These are phyloP conservation scores for Panaeolus papilionaceus DNA, from an alignment of 768 basidiomycete species.

Conservation along the genomic window DNA sequence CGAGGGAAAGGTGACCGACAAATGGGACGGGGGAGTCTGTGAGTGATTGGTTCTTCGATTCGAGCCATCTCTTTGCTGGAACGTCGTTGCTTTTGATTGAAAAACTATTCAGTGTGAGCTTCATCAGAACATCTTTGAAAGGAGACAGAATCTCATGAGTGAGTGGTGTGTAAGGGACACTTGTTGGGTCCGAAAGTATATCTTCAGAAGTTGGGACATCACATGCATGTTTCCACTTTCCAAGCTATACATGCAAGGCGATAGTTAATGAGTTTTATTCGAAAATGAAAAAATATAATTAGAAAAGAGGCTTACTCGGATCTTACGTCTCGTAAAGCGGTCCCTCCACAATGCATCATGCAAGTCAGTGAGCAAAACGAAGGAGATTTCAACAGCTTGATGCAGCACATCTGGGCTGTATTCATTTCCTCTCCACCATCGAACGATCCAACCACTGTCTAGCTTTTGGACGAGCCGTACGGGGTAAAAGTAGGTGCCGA, in stretches of 20 bases:
- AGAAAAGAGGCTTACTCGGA: conserved; percentile 22
- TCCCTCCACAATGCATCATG: conserved; percentile 29
- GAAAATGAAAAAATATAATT: not conserved
- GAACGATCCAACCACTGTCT: conserved; percentile 24
- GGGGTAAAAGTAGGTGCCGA: conserved; percentile 32
- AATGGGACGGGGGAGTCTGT: conserved; percentile 1
- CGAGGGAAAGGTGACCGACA: conserved; percentile 19
- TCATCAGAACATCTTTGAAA: conserved; percentile 16
- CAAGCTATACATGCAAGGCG: conserved; percentile 25
- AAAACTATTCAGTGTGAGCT: not conserved
- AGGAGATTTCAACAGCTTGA: not conserved
- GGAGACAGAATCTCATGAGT: conserved; percentile 25
- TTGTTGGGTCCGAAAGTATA: conserved; percentile 29
- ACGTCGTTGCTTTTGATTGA: not conserved
- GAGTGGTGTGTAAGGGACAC: conserved; percentile 25
- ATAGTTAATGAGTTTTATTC: not conserved
- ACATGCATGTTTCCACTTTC: conserved; percentile 32
- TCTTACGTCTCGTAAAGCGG: conserved; percentile 18
- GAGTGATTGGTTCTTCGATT: not conserved
- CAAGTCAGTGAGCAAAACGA: conserved; percentile 16
- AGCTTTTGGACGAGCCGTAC: conserved; percentile 27
- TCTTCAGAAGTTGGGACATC: conserved; percentile 26
- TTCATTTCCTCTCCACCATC: conserved; percentile 28
- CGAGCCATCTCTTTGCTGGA: conserved; percentile 21
- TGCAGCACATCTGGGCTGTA: conserved; percentile 7